These are phyloP conservation scores for Saccharomycopsis fodiens DNA, from an alignment of 805 yeast genomes.

Conservation along the genomic window DNA sequence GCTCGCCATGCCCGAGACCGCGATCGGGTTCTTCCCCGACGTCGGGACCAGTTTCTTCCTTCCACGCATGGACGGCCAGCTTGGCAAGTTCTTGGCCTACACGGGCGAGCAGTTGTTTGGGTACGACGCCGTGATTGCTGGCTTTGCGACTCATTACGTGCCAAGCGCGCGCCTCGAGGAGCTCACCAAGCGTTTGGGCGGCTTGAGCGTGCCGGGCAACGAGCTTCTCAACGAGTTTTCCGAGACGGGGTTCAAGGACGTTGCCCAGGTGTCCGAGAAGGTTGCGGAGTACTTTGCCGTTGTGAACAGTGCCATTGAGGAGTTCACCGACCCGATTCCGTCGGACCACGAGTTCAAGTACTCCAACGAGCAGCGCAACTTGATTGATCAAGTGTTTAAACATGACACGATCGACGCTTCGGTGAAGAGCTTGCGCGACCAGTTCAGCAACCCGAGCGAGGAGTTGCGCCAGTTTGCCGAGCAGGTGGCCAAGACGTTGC, in stretches of 20 bases:
- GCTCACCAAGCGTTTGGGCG: conserved; percentile 58
- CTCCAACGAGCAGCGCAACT: conserved; percentile 30
- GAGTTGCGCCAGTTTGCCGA: conserved; percentile 43
- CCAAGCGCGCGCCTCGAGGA: conserved; percentile 56
- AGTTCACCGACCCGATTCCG: conserved; percentile 56
- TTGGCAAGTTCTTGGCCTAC: conserved; percentile 80
- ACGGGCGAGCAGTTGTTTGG: conserved; percentile 80
- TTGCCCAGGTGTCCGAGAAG: conserved; percentile 21
- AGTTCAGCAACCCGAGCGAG: background rate
- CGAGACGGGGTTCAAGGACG: conserved; percentile 12
- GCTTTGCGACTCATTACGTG: conserved; percentile 87
- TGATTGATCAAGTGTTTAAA: conserved; percentile 66
- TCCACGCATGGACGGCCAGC: conserved; percentile 70
- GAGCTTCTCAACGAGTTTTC: conserved; percentile 23
- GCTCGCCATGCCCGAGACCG: conserved; percentile 97
- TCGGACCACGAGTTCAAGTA: conserved; percentile 41
- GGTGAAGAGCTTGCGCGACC: conserved; percentile 34
- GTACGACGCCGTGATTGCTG: conserved; percentile 71
- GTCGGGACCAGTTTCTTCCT: conserved; percentile 91
- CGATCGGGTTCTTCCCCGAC: conserved; percentile 93
- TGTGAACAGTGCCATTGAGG: conserved; percentile 70
- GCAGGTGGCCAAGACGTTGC: conserved; percentile 46
- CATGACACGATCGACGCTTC: conserved; percentile 40
- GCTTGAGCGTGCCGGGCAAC: conserved; percentile 34
- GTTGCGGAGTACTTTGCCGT: conserved; percentile 41